These are phyloP conservation scores for Aegilops sharonensis DNA, from an alignment of 176 grass and related monocot species.

Conservation along the genomic window DNA sequence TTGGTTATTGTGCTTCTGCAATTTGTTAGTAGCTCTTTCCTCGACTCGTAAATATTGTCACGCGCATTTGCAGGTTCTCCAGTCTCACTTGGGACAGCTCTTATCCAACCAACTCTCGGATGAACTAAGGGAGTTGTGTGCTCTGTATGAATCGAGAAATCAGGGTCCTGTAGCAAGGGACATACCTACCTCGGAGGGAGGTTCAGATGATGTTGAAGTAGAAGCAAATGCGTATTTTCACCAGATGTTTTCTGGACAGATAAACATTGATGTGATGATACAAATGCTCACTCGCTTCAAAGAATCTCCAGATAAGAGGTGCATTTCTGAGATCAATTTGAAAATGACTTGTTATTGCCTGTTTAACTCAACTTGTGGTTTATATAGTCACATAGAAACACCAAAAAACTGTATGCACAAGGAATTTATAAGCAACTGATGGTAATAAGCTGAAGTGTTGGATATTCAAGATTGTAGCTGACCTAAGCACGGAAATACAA, in stretches of 20 bases:
- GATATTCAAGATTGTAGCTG: conserved; percentile 8
- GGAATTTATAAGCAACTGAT: background rate
- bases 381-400: conserved; percentile 14
- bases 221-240: conserved; percentile 77
- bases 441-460: background rate
- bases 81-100: conserved; percentile 53
- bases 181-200: conserved; percentile 29
- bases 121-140: conserved; percentile 57
- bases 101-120: conserved; percentile 52
- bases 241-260: conserved; percentile 80
- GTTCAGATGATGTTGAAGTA: conserved; percentile 61
- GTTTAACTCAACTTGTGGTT: background rate
- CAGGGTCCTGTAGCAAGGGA: conserved; percentile 33
- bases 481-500: background rate
- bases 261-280: conserved; percentile 64
- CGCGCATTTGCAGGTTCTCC: conserved; percentile 52
- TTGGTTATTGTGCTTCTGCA: conserved; percentile 12
- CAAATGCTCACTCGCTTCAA: conserved; percentile 77
- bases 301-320: conserved; percentile 77
- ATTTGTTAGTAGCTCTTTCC: background rate
- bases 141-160: conserved; percentile 38
- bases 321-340: background rate
- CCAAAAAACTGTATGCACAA: background rate
- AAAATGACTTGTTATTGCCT: background rate
- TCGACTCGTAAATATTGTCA: background rate